phyloP scores from a whole-genome alignment of 2,329 filamentous ascomycete species.

The Ophiostoma sp. region DNA sequence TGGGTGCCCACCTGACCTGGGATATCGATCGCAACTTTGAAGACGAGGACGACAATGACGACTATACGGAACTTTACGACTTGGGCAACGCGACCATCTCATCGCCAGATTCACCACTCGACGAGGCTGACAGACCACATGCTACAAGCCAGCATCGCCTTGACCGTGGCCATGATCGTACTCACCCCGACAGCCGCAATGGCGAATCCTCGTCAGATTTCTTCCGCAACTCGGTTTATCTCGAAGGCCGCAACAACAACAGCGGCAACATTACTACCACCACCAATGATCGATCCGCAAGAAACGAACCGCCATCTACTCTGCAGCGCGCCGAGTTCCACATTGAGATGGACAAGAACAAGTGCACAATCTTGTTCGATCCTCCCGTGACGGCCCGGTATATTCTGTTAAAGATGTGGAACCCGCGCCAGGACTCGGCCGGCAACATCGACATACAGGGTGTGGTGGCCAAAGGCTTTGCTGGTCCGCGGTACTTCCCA shows the following conservation, averaged over 20 bases:
- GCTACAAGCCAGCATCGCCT: conserved; percentile 27
- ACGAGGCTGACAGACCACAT: conserved; percentile 6
- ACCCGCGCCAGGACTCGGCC: conserved; percentile 62
- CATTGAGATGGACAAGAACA: conserved; percentile 78
- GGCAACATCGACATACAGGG: conserved; percentile 88
- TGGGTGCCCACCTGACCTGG: conserved; percentile 19
- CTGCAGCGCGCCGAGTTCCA: conserved; percentile 78
- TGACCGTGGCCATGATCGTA: neutral
- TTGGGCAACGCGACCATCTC: conserved; percentile 18
- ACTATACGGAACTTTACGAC: conserved; percentile 27
- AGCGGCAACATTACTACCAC: neutral
- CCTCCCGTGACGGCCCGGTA: conserved; percentile 79
- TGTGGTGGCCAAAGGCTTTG: conserved; percentile 79
- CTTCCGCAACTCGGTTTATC: conserved; percentile 31
- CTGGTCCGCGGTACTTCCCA: conserved; percentile 82
- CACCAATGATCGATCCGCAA: neutral
- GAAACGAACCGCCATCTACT: conserved; percentile 41
- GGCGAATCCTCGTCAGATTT: conserved; percentile 35
- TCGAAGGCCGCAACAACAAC: neutral
- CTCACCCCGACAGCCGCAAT: conserved; percentile 45
- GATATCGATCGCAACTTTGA: neutral
- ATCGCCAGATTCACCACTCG: conserved; percentile 15
- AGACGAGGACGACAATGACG: conserved; percentile 22
- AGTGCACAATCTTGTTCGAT: conserved; percentile 83
- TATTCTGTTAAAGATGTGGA: conserved; percentile 89